A percentile compares a stretch with the other conserved stretches of the same genome.
These are phyloP conservation scores for Wickerhamiella cacticola DNA, from an alignment of 805 yeast species.

Conservation along the genomic window DNA sequence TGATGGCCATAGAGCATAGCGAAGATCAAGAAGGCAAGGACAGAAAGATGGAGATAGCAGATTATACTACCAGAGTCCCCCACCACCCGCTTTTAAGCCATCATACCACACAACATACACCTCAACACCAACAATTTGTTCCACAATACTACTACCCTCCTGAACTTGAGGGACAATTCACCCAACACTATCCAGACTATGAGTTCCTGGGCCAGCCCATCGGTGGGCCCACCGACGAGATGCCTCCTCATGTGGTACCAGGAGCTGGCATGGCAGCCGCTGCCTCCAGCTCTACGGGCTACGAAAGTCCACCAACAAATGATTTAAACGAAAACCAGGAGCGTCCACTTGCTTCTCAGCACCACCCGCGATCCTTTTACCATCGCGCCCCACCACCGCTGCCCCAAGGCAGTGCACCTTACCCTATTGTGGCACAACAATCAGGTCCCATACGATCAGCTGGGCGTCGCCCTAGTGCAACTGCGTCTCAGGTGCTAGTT, in stretches of 20 bases:
- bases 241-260: neutral
- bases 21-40: conserved; percentile 2
- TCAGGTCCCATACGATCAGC: neutral
- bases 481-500: conserved; percentile 8
- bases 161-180: conserved; percentile 2
- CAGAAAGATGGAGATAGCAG: conserved; percentile 1
- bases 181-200: neutral
- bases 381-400: neutral
- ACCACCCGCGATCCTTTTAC: neutral
- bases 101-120: neutral
- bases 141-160: conserved; percentile 5
- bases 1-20: conserved; percentile 7
- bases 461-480: neutral
- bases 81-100: too few species aligned
- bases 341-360: neutral
- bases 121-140: neutral
- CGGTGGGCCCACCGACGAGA: neutral
- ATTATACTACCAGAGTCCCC: neutral
- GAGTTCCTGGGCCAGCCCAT: neutral
- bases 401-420: neutral
- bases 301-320: neutral
- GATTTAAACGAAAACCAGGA: neutral
- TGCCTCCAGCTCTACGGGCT: neutral
- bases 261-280: conserved; percentile 11
- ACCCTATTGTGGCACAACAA: neutral